Percentiles rank a stretch among this genome's conserved stretches.
phyloP scores from a whole-genome alignment of 2,329 filamentous ascomycete genomes.

The Nemania sp. region DNA sequence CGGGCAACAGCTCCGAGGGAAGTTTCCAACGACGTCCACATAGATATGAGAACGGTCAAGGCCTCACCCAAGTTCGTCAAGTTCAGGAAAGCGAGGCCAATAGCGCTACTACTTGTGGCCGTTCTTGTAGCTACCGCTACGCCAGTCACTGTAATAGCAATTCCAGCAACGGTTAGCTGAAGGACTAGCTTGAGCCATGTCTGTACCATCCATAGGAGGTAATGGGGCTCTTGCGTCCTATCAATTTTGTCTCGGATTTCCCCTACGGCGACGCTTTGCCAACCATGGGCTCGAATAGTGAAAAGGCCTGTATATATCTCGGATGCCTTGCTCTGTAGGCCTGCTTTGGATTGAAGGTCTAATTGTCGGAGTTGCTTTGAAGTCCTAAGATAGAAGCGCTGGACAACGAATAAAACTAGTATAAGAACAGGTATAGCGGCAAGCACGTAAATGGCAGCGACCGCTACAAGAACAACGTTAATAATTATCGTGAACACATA shows the following conservation, averaged over 20 bases:
- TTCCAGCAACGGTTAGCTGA: not conserved
- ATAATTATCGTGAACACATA: not conserved
- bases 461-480: not conserved
- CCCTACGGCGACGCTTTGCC: not conserved
- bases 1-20: not conserved
- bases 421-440: not conserved
- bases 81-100: not conserved
- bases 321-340: not conserved
- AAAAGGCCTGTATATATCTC: not conserved
- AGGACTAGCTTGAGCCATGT: not conserved
- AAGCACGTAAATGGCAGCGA: not conserved
- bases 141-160: not conserved
- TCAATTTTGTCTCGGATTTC: not conserved
- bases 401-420: not conserved
- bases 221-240: conserved; percentile 1
- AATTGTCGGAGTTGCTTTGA: not conserved
- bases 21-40: not conserved
- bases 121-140: not conserved
- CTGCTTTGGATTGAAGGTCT: not conserved
- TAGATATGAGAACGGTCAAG: not conserved
- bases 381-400: conserved; percentile 1
- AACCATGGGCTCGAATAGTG: not conserved
- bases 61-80: not conserved
- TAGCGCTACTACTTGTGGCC: not conserved
- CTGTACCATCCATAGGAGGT: not conserved